phyloP scores from a whole-genome alignment of 345 rosid genomes.

The Alliaria petiolata region DNA sequence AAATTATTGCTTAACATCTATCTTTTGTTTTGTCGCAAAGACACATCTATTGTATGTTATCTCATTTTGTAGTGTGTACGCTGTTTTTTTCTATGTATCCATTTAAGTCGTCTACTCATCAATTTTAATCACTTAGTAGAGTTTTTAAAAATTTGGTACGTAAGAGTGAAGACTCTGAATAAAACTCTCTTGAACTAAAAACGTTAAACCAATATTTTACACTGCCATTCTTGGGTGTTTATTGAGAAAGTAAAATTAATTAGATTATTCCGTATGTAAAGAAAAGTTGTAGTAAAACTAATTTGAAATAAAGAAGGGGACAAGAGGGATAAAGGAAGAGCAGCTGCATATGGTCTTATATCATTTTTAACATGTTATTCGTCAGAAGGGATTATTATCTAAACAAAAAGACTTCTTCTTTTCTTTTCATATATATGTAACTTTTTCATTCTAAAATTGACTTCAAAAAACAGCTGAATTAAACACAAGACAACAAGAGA shows the following conservation, averaged over 20 bases:
- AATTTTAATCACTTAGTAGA: neutral
- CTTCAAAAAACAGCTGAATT: neutral
- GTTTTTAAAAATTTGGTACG: no score
- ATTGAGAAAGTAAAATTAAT: neutral
- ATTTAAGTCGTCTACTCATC: neutral
- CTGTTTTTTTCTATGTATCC: neutral
- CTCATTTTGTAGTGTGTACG: neutral
- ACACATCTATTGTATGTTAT: neutral
- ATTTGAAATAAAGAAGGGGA: constrained; percentile 26
- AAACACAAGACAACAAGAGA: neutral
- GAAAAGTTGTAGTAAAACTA: neutral
- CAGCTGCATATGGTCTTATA: constrained; percentile 36
- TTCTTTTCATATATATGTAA: neutral
- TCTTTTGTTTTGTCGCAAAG: constrained; percentile 11
- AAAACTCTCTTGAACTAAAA: neutral
- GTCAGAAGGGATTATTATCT: constrained; percentile 29
- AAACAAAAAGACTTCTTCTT: constrained; percentile 5
- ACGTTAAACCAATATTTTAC: neutral
- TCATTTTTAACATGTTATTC: constrained; percentile 34
- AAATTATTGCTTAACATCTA: neutral
- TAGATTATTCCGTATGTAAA: neutral
- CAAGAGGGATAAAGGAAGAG: constrained; percentile 35
- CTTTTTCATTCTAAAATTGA: neutral
- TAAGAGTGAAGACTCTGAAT: neutral
- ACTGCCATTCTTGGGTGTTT: neutral